phyloP scores from a whole-genome alignment of 2,329 filamentous ascomycete genomes.

The Mariannaea sp. region DNA sequence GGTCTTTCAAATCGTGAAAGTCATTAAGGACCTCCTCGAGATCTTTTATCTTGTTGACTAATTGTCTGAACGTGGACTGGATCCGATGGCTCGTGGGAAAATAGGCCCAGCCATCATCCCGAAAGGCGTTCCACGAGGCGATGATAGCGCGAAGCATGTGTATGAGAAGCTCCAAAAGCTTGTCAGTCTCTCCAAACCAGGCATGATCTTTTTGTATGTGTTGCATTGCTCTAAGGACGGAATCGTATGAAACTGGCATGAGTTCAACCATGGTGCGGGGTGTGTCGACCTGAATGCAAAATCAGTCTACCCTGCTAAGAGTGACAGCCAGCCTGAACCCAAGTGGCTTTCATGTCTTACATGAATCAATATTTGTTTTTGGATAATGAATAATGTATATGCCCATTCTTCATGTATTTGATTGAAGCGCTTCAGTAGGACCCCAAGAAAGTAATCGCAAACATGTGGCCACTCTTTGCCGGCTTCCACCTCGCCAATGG shows the following conservation, averaged over 20 bases:
- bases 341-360: not conserved
- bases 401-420: not conserved
- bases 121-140: not conserved
- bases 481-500: not conserved
- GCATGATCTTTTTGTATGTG: not conserved
- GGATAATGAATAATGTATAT: not conserved
- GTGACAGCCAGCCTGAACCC: not conserved
- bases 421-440: not conserved
- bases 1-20: not conserved
- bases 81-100: not conserved
- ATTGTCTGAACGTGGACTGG: not conserved
- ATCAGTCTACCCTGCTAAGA: not conserved
- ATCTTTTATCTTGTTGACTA: not conserved
- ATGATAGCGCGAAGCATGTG: not conserved
- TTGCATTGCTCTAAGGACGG: not conserved
- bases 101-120: not conserved
- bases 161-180: not conserved
- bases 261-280: not conserved
- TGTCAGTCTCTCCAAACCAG: not conserved
- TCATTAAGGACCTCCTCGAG: not conserved
- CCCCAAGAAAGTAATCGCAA: not conserved
- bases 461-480: not conserved
- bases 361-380: not conserved
- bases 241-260: not conserved
- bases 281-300: not conserved